Base-by-base conservation (phyloP, 306 rosid species). In the Acacia confusa region DNA sequence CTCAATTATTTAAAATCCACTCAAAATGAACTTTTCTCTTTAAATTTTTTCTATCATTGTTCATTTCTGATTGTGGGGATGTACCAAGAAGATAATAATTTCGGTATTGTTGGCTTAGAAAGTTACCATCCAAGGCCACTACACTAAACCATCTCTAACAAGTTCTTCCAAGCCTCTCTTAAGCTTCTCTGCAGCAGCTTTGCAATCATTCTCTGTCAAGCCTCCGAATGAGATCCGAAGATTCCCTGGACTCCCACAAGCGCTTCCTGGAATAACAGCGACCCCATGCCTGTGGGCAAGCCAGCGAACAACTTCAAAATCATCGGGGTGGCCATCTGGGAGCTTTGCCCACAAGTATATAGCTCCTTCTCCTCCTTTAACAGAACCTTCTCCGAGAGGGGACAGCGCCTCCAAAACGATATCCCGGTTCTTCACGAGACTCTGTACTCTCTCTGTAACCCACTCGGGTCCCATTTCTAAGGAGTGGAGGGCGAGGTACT, bases 261-360 rank as follows among this genome's bases (percentile, higher is more conserved):
- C 90, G 16, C 91, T 90, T 80, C 99, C 99, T 0, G 99, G 99
- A 86, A 96, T 96, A 50, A 90, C 92, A 17, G 96, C 94, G 44
- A 96, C 67, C n/a, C 92, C 97, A 1, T 96, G 99, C 79, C 84
- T 38, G 32, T 81, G 81, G 72, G 92, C 96, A 22, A 95, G 97
- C 99, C 99, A 95, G 55, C 34, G 88, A 81, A 96, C 98, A 7
- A 93, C 92, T n/a, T 87, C 79, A 28, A 79, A 81, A 79, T 96
- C 99, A 0, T 67, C 45, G 2, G 64, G 73, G 15, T 78, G 87
- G 28, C 86, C 70, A 2, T 86, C 89, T 0, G 99, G 99, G 36
- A 96, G 97, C 94, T 96, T 96, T 27, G 97, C 98, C 97, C 97
- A 96, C 12, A 96, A 76, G 90, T 96, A 96, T 63, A 96, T 89